Evolutionary conservation across 192 early-diverging fungal genomes (phyloP).

Genomic region (Chytriomyces confervae): DNA sequence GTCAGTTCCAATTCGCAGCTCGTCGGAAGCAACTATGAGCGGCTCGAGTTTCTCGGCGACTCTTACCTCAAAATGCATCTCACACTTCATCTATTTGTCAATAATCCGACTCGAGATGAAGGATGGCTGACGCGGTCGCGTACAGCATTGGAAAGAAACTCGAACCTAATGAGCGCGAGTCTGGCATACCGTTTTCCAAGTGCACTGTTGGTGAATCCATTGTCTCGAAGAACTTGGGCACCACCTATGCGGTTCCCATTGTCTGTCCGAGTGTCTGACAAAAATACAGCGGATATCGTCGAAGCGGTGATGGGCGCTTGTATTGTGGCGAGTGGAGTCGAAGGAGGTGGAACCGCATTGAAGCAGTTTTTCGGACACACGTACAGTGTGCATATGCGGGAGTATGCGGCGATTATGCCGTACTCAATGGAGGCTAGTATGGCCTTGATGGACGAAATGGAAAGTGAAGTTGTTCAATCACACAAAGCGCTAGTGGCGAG

Average conservation of each 20-base stretch:
- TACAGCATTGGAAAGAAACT: slow-evolving; percentile 34
- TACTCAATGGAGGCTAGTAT: not conserved
- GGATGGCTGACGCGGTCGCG: slow-evolving; percentile 26
- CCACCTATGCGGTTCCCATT: slow-evolving; percentile 4
- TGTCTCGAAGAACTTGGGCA: slow-evolving; percentile 37
- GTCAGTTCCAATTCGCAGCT: slow-evolving; percentile 72
- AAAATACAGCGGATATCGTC: slow-evolving; percentile 82
- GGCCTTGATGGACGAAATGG: not conserved
- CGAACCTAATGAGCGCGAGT: slow-evolving; percentile 17
- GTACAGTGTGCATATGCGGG: slow-evolving; percentile 12
- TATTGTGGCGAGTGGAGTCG: slow-evolving; percentile 56
- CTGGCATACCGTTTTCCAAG: slow-evolving; percentile 55
- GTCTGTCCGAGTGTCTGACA: slow-evolving; percentile 66
- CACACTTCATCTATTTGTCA: slow-evolving; percentile 77
- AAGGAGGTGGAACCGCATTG: slow-evolving; percentile 41
- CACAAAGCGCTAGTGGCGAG: slow-evolving; percentile 19
- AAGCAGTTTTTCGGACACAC: slow-evolving; percentile 36
- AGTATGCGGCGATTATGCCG: slow-evolving; percentile 11
- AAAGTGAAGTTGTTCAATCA: slow-evolving; percentile 7
- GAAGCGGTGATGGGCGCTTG: slow-evolving; percentile 84
- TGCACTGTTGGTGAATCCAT: not conserved
- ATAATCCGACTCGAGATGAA: slow-evolving; percentile 58
- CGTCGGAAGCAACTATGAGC: slow-evolving; percentile 77
- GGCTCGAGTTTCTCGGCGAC: slow-evolving; percentile 87
- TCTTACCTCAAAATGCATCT: slow-evolving; percentile 83